Conservation (phyloP, 352 stramenopile genomes). For the Phytophthora brassicae region DNA sequence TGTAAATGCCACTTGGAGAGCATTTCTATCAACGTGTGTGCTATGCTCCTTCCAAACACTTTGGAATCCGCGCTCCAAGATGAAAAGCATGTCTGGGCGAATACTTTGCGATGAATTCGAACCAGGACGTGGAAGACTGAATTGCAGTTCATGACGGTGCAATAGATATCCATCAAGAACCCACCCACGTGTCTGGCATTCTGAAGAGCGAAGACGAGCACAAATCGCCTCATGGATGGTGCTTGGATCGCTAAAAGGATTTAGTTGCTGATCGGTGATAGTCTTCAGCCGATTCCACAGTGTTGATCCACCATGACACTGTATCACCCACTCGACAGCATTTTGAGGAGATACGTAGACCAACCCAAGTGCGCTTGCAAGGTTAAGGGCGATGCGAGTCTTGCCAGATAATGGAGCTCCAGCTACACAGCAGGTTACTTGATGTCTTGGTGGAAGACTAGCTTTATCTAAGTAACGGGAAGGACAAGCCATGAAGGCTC, state of each 20-base stretch:
- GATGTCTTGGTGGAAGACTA: slow-evolving; percentile 27
- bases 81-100: slow-evolving; percentile 52
- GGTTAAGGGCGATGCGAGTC: slow-evolving; percentile 32
- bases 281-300: slow-evolving; percentile 27
- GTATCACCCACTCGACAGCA: slow-evolving; percentile 55
- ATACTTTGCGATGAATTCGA: slow-evolving; percentile 21
- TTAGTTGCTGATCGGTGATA: slow-evolving; percentile 5
- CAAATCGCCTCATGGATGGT: slow-evolving; percentile 41
- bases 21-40: neutral
- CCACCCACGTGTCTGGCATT: slow-evolving; percentile 64
- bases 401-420: slow-evolving; percentile 41
- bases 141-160: slow-evolving; percentile 33
- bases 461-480: slow-evolving; percentile 22
- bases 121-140: slow-evolving; percentile 16
- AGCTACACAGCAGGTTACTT: slow-evolving; percentile 40
- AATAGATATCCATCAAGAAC: slow-evolving; percentile 61
- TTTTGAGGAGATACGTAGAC: slow-evolving; percentile 50
- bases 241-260: slow-evolving; percentile 20
- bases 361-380: slow-evolving; percentile 34
- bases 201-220: slow-evolving; percentile 49
- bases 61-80: slow-evolving; percentile 43
- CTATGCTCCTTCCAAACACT: slow-evolving; percentile 30
- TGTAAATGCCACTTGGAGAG: slow-evolving; percentile 31
- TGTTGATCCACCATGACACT: slow-evolving; percentile 47
- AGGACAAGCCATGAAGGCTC: slow-evolving; percentile 27